phyloP scores from a whole-genome alignment of 225 moss, liverwort and hornwort species.

The Physcomitrellopsis africana region DNA sequence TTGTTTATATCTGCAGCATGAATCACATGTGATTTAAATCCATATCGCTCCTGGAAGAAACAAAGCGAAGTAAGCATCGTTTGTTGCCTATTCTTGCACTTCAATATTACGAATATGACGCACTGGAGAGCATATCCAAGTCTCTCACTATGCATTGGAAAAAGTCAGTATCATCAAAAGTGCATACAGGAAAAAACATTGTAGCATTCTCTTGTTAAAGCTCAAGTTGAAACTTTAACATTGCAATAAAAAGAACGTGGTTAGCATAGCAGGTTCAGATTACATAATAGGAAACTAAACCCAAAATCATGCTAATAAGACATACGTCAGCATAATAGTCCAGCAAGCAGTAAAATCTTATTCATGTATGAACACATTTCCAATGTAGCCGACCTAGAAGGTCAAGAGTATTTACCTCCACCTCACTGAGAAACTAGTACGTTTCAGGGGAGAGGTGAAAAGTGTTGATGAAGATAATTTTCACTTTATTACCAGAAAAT shows the following conservation, averaged over 20 bases:
- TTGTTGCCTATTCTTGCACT: not conserved
- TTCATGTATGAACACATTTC: not conserved
- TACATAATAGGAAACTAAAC: too few relatives aligned
- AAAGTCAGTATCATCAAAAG: too few relatives aligned
- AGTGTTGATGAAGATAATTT: constrained; percentile 86
- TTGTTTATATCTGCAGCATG: constrained; percentile 65
- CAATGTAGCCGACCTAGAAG: constrained; percentile 2
- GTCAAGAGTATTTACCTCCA: constrained; percentile 63
- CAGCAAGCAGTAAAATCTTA: not conserved
- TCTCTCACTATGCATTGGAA: constrained; percentile 11
- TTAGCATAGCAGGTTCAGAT: too few relatives aligned
- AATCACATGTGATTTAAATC: constrained; percentile 74
- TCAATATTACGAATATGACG: not conserved
- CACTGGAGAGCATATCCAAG: constrained; percentile 1
- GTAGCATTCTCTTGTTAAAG: not conserved
- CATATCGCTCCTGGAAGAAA: constrained; percentile 75
- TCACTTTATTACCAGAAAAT: constrained; percentile 67
- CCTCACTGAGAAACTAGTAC: constrained; percentile 56
- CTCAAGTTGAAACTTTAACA: too few relatives aligned
- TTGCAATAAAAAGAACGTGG: too few relatives aligned
- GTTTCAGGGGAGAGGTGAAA: constrained; percentile 94
- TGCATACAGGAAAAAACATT: not conserved
- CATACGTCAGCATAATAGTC: not conserved
- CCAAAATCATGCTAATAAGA: too few relatives aligned
- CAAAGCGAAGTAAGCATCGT: constrained; percentile 8